Evolutionary conservation across 495 filamentous ascomycete species (phyloP).

Genomic region (Xylaria nigripes): DNA sequence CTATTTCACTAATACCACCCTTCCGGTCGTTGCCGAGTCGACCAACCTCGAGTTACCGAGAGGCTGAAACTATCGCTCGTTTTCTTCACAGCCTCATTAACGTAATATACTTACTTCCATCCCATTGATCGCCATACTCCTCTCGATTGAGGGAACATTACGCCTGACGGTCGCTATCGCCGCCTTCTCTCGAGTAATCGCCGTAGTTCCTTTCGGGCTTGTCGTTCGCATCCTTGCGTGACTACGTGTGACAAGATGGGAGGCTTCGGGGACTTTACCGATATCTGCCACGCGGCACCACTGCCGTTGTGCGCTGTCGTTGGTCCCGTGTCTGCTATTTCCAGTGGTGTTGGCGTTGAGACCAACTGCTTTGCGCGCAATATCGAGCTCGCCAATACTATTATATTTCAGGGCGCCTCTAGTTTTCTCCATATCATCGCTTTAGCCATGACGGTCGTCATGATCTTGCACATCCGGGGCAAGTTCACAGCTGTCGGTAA

Average conservation of each 20-base stretch:
- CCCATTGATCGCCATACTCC: not conserved
- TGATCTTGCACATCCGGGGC: slow-evolving; percentile 91
- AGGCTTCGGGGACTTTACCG: slow-evolving; percentile 74
- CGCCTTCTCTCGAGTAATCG: not conserved
- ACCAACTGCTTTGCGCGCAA: slow-evolving; percentile 89
- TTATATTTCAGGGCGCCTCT: slow-evolving; percentile 92
- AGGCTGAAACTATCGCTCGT: slow-evolving; percentile 4
- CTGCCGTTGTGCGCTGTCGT: slow-evolving; percentile 85
- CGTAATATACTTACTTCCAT: not conserved
- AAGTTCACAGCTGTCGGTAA: slow-evolving; percentile 98
- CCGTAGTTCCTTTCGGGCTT: not conserved
- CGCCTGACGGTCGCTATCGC: slow-evolving; percentile 7
- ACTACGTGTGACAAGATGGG: slow-evolving; percentile 49
- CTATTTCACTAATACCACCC: not conserved
- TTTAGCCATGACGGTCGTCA: slow-evolving; percentile 85
- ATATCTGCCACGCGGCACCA: slow-evolving; percentile 76
- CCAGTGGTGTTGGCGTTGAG: slow-evolving; percentile 68
- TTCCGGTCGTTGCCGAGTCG: not conserved
- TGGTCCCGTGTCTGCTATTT: slow-evolving; percentile 53
- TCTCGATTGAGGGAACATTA: not conserved
- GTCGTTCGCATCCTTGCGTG: not conserved
- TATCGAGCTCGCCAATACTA: slow-evolving; percentile 93
- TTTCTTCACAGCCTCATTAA: not conserved
- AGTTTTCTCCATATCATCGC: slow-evolving; percentile 90
- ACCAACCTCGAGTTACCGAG: not conserved